Evolutionary conservation across 257 asterid genomes (phyloP).

Genomic region (Sherardia arvensis): DNA sequence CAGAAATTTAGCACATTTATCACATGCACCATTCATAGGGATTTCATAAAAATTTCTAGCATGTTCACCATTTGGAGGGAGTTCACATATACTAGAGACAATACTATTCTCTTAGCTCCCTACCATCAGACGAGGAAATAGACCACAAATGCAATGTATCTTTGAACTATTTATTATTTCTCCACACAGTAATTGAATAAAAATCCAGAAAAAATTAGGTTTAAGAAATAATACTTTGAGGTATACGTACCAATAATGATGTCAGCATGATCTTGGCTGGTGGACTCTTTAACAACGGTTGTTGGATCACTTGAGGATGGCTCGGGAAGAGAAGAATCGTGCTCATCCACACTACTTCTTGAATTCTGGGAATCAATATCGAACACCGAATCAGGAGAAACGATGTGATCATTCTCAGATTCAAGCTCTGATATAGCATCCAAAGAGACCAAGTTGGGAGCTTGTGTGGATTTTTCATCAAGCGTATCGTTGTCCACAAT

Average conservation of each 20-base stretch:
- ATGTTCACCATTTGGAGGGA: neutral
- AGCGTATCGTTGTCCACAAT: slow-evolving; percentile 35
- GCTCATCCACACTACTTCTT: slow-evolving; percentile 40
- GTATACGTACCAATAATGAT: slow-evolving; percentile 42
- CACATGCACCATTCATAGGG: neutral
- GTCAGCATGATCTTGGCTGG: slow-evolving; percentile 27
- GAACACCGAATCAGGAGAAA: slow-evolving; percentile 46
- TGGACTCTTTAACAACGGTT: slow-evolving; percentile 33
- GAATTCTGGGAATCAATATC: slow-evolving; percentile 51
- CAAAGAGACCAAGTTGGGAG: slow-evolving; percentile 34
- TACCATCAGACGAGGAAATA: neutral
- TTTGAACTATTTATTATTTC: no score
- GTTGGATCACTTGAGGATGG: slow-evolving; percentile 20
- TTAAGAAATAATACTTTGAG: slow-evolving; percentile 9
- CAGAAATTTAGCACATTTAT: slow-evolving; percentile 2
- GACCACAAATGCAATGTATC: neutral
- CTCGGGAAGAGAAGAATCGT: slow-evolving; percentile 28
- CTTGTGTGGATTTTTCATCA: slow-evolving; percentile 29
- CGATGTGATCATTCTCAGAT: slow-evolving; percentile 37
- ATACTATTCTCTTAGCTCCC: neutral
- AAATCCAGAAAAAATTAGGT: neutral
- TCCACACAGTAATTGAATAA: neutral
- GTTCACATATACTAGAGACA: neutral
- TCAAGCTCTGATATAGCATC: slow-evolving; percentile 49
- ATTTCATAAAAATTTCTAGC: neutral